Base-by-base conservation (phyloP, 345 rosid species). In the Euclidium syriacum region DNA sequence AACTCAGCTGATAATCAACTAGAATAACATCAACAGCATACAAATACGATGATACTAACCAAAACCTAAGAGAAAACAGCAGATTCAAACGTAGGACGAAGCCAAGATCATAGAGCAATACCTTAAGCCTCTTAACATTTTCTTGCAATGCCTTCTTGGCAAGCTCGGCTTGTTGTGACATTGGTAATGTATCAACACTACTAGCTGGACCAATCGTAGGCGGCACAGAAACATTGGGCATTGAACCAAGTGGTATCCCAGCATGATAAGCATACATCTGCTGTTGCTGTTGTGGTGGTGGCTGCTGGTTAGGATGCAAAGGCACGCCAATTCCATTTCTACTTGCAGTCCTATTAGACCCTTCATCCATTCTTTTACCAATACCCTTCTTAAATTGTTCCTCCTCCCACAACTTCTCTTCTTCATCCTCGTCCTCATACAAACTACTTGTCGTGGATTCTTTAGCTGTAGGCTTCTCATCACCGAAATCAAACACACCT, bases 371-470 rank as follows among this genome's bases (percentile, higher is more conserved):
- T 77, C 96, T 84, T 79, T 83, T 89, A 60, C 96, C 95, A 46
- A 87, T 73, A 55, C 83, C 96, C 80, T 92, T 92, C 79, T 88
- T 83, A 39, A 79, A 76, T 53, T 92, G 97, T 84, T 87, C 98
- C 62, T 85, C 97, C 71, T 89, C 96, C 95, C 97, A 92, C 60
- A 85, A 74, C 71, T 82, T 86, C 55, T 83, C 95, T 72, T 84
- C 95, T 65, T 91, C 95, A 64, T 87, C 98, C 52, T 89, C 90
- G 7, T 79, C 82, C 26, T 75, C 79, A 57, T 46, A 78, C 40
- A 61, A 20, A 54, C 51, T 62, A 36, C 26, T 48, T 3, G 17
- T 46, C 42, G 22, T 50, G 47, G 69, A 42, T 18, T 65, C 74
- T 62, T 67, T 70, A 44, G 50, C 74, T 12, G 42, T 36, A 33